phyloP scores from a whole-genome alignment of 257 asterid species.

The Solanum corneliomulleri region DNA sequence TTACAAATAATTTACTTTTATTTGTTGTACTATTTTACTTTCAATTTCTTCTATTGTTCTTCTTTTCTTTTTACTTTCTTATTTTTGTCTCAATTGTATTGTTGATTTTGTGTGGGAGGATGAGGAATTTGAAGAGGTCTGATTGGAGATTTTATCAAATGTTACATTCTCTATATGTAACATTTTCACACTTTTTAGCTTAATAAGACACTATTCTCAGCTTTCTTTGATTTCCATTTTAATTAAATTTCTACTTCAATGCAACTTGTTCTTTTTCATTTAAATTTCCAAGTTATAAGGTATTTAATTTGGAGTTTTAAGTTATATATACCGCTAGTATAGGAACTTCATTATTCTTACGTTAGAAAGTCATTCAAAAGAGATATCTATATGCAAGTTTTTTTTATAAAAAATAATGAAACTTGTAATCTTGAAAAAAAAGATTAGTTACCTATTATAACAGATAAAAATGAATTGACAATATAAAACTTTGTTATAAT shows the following conservation, averaged over 20 bases:
- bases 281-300: not conserved
- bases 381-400: not conserved
- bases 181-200: not conserved
- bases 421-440: not conserved
- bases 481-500: not conserved
- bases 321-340: not conserved
- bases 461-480: not conserved
- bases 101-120: slow-evolving; percentile 2
- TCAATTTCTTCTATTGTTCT: not conserved
- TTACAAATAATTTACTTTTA: slow-evolving; percentile 1
- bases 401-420: not conserved
- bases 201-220: not conserved
- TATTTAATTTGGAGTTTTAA: not conserved
- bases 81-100: not conserved
- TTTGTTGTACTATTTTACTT: slow-evolving; percentile 11
- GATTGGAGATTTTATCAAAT: not conserved
- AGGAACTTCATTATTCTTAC: not conserved
- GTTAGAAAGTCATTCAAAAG: not conserved
- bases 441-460: not conserved
- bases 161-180: not conserved
- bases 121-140: not conserved
- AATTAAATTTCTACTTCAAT: not conserved
- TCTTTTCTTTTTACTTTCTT: not conserved
- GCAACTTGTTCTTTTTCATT: not conserved
- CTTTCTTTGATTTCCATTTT: not conserved